These are phyloP conservation scores for Cercospora zeae-maydis DNA, from an alignment of 2,329 filamentous ascomycete species.

Conservation along the genomic window DNA sequence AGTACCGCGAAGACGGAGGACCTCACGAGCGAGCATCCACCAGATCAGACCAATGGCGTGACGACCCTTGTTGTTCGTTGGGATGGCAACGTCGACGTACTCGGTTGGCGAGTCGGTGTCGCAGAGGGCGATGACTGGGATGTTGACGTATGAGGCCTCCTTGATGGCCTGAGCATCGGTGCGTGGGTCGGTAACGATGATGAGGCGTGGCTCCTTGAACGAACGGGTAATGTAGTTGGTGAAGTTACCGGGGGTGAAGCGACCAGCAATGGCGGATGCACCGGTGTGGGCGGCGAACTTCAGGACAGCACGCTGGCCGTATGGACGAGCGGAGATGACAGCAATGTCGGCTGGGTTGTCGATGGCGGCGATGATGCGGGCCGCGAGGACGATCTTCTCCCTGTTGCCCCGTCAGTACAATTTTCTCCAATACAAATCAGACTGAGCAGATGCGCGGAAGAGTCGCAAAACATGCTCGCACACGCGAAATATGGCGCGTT, in stretches of 20 bases:
- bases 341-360: constrained; percentile 99
- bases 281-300: constrained; percentile 99
- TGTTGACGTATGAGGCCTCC: constrained; percentile 99
- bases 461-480: neutral
- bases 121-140: constrained; percentile 97
- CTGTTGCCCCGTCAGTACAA: constrained; percentile 45
- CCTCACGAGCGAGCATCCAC: constrained; percentile 99
- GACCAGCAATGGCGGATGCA: constrained; percentile 95
- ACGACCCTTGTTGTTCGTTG: constrained; percentile 99
- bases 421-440: neutral
- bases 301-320: constrained; percentile 98
- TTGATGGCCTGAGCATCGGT: constrained; percentile 99
- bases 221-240: constrained; percentile 99
- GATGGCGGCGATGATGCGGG: constrained; percentile 96
- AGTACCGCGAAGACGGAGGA: constrained; percentile 96
- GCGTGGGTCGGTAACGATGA: constrained; percentile 98
- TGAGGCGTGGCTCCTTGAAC: constrained; percentile 99
- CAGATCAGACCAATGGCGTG: constrained; percentile 97
- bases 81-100: constrained; percentile 99
- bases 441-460: neutral
- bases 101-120: constrained; percentile 99
- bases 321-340: constrained; percentile 99
- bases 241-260: constrained; percentile 99
- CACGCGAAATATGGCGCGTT: neutral
- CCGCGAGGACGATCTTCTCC: constrained; percentile 99